Conservation (phyloP, 306 rosid species). For the Casuarina glauca region DNA sequence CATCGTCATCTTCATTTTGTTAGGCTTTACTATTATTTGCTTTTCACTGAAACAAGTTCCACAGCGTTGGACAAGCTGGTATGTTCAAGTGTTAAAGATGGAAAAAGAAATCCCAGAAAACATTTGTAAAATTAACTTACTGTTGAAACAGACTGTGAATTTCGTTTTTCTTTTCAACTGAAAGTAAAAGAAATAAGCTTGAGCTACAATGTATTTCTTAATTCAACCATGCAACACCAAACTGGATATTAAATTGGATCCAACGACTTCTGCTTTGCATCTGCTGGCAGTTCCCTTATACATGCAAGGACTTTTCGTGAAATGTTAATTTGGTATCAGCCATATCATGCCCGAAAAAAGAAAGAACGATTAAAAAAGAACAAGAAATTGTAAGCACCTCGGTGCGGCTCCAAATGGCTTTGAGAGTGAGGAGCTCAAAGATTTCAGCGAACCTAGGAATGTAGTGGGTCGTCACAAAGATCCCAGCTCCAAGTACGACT, state of each 20-base stretch:
- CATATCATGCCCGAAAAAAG: not conserved
- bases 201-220: not conserved
- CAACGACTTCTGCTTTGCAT: not conserved
- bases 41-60: not conserved
- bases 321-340: not conserved
- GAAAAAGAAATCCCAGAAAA: not conserved
- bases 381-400: conserved; percentile 38
- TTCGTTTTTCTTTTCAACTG: not conserved
- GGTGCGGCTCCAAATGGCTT: conserved; percentile 91
- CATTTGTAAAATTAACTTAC: not conserved
- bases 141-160: not conserved
- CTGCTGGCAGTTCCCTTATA: not conserved
- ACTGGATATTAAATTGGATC: not conserved
- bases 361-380: not conserved
- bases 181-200: not conserved
- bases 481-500: conserved; percentile 89
- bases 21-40: not conserved
- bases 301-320: not conserved
- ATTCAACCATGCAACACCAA: not conserved
- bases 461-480: conserved; percentile 74
- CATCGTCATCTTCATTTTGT: not conserved
- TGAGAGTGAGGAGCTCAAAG: conserved; percentile 58
- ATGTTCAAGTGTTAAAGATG: not conserved
- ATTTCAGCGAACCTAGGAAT: conserved; percentile 84
- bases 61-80: not conserved